Conservation (phyloP, 768 basidiomycete species). For the Termitomyces sp. region DNA sequence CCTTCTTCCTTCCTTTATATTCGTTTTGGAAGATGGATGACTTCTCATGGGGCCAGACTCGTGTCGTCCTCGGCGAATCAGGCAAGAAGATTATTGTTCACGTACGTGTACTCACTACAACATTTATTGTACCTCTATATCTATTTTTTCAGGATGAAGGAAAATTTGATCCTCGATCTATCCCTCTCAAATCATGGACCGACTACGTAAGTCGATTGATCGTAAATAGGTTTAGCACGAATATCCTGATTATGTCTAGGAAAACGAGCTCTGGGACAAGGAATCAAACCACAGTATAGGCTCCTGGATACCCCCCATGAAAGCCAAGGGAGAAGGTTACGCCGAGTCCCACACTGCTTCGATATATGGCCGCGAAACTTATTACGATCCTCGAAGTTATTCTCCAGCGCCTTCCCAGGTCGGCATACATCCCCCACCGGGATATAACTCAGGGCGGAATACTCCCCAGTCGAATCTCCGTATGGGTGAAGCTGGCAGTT, state of each 20-base stretch:
- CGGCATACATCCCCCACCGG: constrained; percentile 54
- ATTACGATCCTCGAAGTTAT: constrained; percentile 70
- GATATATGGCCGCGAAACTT: constrained; percentile 82
- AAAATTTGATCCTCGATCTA: constrained; percentile 89
- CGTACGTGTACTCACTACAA: constrained; percentile 39
- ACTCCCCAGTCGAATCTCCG: constrained; percentile 55
- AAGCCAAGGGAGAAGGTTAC: constrained; percentile 67
- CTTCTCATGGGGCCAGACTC: constrained; percentile 93
- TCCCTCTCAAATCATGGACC: constrained; percentile 95
- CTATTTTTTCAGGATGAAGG: constrained; percentile 88
- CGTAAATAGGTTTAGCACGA: background rate
- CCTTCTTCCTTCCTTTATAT: constrained; percentile 88
- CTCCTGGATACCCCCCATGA: constrained; percentile 82
- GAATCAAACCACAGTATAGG: constrained; percentile 95
- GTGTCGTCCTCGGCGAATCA: constrained; percentile 88
- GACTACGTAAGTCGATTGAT: constrained; percentile 63
- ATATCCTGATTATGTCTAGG: constrained; percentile 32
- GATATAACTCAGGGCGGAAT: constrained; percentile 74
- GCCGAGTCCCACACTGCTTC: constrained; percentile 75
- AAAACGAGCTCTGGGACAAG: constrained; percentile 97
- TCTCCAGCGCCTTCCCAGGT: constrained; percentile 75
- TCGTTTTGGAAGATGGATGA: constrained; percentile 99
- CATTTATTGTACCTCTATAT: no score
- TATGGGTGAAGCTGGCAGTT: constrained; percentile 14
- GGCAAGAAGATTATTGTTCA: constrained; percentile 96